Evolutionary conservation across 2,329 filamentous ascomycete species (phyloP), one percentile per base, ranked within the genome.

Genomic region (Phoma sp.): DNA sequence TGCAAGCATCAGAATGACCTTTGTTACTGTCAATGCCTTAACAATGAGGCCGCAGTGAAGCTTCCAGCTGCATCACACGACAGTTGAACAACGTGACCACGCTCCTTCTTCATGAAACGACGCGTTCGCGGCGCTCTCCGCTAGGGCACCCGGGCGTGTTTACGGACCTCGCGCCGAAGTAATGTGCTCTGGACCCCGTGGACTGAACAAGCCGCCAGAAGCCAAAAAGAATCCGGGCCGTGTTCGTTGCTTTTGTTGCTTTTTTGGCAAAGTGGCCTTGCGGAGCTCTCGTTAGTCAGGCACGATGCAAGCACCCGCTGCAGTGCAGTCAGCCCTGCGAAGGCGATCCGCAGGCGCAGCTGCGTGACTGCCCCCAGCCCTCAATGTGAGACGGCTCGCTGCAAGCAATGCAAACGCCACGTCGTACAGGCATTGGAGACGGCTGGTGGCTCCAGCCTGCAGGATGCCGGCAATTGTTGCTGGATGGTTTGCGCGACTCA

Each of bases 391-490:
- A 49, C 51, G 36, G 34, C 51, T 49, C 55, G 53, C 57, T 64
- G 59, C 60, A 63, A 55, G 61, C 58, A 60, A 63, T 59, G 45
- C 53, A 23, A 23, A 42, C 65, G 65, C 65, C 57, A 59, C 60
- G 36, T 59, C 26, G 56, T 61, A 67, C 65, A 61, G 47, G 62
- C 61, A 53, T 60, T 53, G 50, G 48, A 33, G 32, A 42, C 38
- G 37, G 50, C 39, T 45, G 32, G 21, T 40, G 36, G 29, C 36
- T 25, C 33, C 33, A 21, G 17, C 28, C 30, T 43, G 59, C 59
- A 59, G 60, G 61, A 53, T 59, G 49, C 43, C 59, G 43, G 43
- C 52, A 57, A 45, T 52, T 48, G 56, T 53, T 58, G 50, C 57
- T 45, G 18, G 42, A 46, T 53, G 36, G 51, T 54, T 49, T 54